Conservation (phyloP, 805 yeast species). For the Pichia nanzhaoensis region DNA sequence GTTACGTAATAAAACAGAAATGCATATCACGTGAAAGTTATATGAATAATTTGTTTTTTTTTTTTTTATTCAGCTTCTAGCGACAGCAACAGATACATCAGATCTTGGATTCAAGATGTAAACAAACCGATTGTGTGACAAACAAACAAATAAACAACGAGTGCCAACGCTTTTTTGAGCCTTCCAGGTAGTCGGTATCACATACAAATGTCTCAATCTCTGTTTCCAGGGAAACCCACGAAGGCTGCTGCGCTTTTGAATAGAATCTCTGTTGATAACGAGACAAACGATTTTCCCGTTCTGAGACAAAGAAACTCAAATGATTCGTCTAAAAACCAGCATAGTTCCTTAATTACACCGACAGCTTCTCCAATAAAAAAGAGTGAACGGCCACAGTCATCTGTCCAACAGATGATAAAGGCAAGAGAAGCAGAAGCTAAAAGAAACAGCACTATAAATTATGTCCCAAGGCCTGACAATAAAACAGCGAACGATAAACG, state of each 20-base stretch:
- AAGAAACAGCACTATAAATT: constrained; percentile 22
- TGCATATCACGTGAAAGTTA: neutral
- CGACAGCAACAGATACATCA: too few relatives aligned
- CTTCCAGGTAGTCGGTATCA: too few relatives aligned
- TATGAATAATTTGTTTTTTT: neutral
- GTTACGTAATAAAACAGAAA: too few relatives aligned
- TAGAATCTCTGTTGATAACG: constrained; percentile 6
- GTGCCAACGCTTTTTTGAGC: too few relatives aligned
- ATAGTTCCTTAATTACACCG: neutral
- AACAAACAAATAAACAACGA: neutral
- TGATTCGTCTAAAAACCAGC: neutral
- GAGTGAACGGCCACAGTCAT: constrained; percentile 17
- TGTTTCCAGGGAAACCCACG: neutral
- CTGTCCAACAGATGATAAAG: constrained; percentile 29
- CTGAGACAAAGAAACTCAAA: neutral
- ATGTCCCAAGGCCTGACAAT: constrained; percentile 22
- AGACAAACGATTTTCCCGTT: neutral
- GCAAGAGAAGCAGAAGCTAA: constrained; percentile 29
- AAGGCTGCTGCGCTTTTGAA: constrained; percentile 7
- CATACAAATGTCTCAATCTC: neutral
- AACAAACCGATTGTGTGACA: neutral
- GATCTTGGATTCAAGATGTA: neutral
- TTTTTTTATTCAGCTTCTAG: neutral
- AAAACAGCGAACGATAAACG: constrained; percentile 1
- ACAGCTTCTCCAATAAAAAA: constrained; percentile 6